Evolutionary conservation across 2,329 filamentous ascomycete genomes (phyloP).

Genomic region (Epichloe sibirici): DNA sequence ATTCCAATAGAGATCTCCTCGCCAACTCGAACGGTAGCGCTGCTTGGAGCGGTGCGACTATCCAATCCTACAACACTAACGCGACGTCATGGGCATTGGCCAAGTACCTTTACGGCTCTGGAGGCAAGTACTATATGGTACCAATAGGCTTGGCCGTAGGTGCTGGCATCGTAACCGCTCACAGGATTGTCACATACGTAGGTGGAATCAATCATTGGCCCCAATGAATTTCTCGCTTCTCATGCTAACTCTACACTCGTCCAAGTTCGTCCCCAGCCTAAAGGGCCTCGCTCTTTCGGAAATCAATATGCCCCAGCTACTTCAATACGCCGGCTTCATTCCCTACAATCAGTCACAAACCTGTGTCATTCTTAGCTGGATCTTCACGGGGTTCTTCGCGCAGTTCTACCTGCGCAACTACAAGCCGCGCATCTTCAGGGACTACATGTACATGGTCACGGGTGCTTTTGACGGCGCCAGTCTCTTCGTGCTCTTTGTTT

Average conservation of each 20-base stretch:
- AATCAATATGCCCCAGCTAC: slow-evolving; percentile 3
- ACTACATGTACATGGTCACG: slow-evolving; percentile 40
- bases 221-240: neutral
- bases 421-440: slow-evolving; percentile 36
- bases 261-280: slow-evolving; percentile 2
- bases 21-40: slow-evolving; percentile 27
- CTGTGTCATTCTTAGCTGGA: slow-evolving; percentile 37
- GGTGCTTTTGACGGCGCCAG: slow-evolving; percentile 41
- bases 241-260: neutral
- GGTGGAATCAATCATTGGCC: neutral
- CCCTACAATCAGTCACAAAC: slow-evolving; percentile 31
- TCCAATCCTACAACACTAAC: slow-evolving; percentile 32
- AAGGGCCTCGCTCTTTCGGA: neutral
- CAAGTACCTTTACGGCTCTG: slow-evolving; percentile 28
- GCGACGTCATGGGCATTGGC: slow-evolving; percentile 22
- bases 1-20: slow-evolving; percentile 28
- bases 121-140: slow-evolving; percentile 23
- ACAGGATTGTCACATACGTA: neutral
- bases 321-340: slow-evolving; percentile 5
- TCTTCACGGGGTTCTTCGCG: slow-evolving; percentile 32
- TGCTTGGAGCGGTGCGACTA: slow-evolving; percentile 35
- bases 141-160: slow-evolving; percentile 30
- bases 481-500: slow-evolving; percentile 15
- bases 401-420: slow-evolving; percentile 43
- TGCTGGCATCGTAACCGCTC: slow-evolving; percentile 17